Evolutionary conservation across 1,139 yeast species (phyloP).

Genomic region (Saccharomyces hybrid): DNA sequence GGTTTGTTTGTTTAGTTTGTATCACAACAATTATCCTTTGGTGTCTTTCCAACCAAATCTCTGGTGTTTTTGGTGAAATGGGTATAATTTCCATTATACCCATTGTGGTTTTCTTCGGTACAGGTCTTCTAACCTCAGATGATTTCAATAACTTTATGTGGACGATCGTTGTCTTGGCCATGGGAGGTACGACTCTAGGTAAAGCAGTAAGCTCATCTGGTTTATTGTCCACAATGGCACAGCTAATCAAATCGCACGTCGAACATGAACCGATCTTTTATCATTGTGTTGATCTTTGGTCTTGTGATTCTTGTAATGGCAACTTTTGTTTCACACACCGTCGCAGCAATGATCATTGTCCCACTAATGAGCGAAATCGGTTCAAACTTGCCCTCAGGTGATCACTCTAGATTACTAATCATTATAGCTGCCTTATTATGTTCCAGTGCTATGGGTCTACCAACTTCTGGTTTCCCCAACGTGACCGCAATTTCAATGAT

Average conservation of each 20-base stretch:
- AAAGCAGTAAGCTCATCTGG: conserved; percentile 89
- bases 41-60: conserved; percentile 72
- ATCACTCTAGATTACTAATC: conserved; percentile 50
- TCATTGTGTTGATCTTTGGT: conserved; percentile 69
- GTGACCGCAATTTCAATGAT: conserved; percentile 91
- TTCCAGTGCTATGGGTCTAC: conserved; percentile 91
- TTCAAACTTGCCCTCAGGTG: conserved; percentile 46
- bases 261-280: conserved; percentile 60
- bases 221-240: conserved; percentile 68
- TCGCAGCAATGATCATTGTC: conserved; percentile 83
- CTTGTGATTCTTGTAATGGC: conserved; percentile 73
- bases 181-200: conserved; percentile 95
- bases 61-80: conserved; percentile 72
- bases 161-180: conserved; percentile 87
- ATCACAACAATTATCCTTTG: conserved; percentile 67
- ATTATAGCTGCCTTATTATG: conserved; percentile 81
- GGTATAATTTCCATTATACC: conserved; percentile 86
- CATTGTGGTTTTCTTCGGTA: conserved; percentile 74
- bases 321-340: conserved; percentile 91
- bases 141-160: conserved; percentile 91
- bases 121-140: conserved; percentile 73
- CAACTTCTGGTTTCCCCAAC: conserved; percentile 94
- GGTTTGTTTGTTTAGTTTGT: conserved; percentile 60
- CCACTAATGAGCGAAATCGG: conserved; percentile 89
- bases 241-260: conserved; percentile 52